These are phyloP conservation scores for Triglochin maritima DNA, from an alignment of 106 monocot species.

Conservation along the genomic window DNA sequence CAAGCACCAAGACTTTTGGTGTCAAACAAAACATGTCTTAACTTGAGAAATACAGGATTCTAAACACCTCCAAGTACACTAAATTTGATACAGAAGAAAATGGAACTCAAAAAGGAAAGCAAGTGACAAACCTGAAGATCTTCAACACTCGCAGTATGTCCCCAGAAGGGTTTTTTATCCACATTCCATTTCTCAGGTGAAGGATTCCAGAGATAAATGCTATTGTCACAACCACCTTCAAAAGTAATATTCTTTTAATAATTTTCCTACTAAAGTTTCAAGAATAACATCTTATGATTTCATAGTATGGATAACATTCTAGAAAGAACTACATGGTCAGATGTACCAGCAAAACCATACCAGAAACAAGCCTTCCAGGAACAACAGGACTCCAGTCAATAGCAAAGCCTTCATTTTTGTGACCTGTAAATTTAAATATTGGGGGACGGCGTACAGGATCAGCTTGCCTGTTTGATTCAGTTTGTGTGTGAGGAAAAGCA, in stretches of 20 bases:
- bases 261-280: neutral
- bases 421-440: slow-evolving; percentile 57
- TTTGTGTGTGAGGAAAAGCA: slow-evolving; percentile 64
- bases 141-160: slow-evolving; percentile 88
- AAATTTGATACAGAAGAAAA: neutral
- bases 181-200: slow-evolving; percentile 73
- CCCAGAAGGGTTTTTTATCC: slow-evolving; percentile 69
- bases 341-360: slow-evolving; percentile 17
- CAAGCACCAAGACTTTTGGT: too few species aligned
- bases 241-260: neutral
- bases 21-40: too few species aligned
- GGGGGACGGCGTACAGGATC: slow-evolving; percentile 44
- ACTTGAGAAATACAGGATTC: neutral
- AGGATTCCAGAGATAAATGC: slow-evolving; percentile 92
- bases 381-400: slow-evolving; percentile 96
- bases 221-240: slow-evolving; percentile 73
- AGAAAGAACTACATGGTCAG: too few species aligned
- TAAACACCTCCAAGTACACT: neutral
- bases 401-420: slow-evolving; percentile 84
- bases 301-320: too few species aligned
- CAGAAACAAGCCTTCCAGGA: slow-evolving; percentile 87
- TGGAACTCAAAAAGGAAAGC: neutral
- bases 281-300: neutral
- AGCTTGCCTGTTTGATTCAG: slow-evolving; percentile 32
- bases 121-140: slow-evolving; percentile 62